Evolutionary conservation across 2,329 filamentous ascomycete genomes (phyloP), one percentile per base, ranked within the genome.

Genomic region (Claviceps fusiformis): DNA sequence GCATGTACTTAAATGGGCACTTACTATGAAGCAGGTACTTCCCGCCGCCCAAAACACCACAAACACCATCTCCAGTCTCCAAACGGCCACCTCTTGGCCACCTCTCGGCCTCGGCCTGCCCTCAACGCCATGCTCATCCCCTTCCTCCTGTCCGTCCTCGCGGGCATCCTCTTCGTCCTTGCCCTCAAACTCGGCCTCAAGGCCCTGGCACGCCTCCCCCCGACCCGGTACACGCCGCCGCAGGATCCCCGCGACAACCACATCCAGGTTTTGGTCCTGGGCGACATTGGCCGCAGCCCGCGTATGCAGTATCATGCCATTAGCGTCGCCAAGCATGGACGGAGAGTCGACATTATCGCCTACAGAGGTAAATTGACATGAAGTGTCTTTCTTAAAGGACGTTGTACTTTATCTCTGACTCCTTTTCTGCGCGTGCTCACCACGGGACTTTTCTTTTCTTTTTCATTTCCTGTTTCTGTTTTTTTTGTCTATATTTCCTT

Each of bases 221-320:
- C 72, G 8, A 68, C 63, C 19, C 65, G 68, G 15, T 70, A 73
- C 56, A 59, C 53, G 11, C 68, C 70, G 5, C 62, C 70, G 2
- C 61, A 62, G 56, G 64, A 64, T 13, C 66, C 66, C 43, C 62
- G 68, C 27, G 67, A 73, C 60, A 70, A 74, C 46, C 72, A 73
- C 57, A 66, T 92, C 47, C 89, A 95, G 69, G 82, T 98, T 53
- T 78, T 98, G 17, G 93, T 98, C 19, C 79, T 98, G 33, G 93
- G 93, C 48, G 93, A 98, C 66, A 91, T 98, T 67, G 93, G 93
- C 44, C 83, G 91, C 49, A 97, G 92, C 67, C 93, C 93, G 52
- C 89, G 93, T 55, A 98, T 98, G 92, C 91, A 97, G 67, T 97
- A 98, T 64, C 93, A 98, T 78, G 92, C 92, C 24, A 75, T 95